phyloP scores from a whole-genome alignment of 257 asterid species.

The Galeopsis tetrahit region DNA sequence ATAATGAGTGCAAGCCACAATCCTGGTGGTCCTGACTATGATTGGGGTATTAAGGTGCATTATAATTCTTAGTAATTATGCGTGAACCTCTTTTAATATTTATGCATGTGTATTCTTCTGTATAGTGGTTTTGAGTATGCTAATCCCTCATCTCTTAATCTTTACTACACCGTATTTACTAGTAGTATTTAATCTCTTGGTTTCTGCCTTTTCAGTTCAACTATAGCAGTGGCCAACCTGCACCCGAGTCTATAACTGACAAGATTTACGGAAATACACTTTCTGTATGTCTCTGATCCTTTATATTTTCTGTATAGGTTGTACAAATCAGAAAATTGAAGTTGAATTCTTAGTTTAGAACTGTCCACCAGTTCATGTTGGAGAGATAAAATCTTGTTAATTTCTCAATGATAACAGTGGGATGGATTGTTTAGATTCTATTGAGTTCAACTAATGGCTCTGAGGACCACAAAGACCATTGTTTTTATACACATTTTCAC shows the following conservation, averaged over 20 bases:
- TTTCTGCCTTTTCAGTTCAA: conserved; percentile 70
- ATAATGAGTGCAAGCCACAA: conserved; percentile 99
- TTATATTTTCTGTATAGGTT: conserved; percentile 11
- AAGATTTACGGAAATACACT: conserved; percentile 95
- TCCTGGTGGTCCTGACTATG: conserved; percentile 98
- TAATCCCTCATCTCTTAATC: conserved; percentile 4
- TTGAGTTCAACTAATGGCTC: not conserved
- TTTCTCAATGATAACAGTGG: not conserved
- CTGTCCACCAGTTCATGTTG: not conserved
- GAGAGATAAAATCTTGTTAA: conserved; percentile 15
- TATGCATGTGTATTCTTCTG: not conserved
- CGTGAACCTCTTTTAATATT: not conserved
- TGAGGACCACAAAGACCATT: not conserved
- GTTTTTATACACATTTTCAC: conserved; percentile 1
- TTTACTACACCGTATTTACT: not conserved
- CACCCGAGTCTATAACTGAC: conserved; percentile 97
- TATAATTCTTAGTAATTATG: conserved; percentile 16
- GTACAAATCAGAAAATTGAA: not conserved
- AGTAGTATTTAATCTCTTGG: conserved; percentile 7
- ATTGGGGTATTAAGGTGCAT: conserved; percentile 98
- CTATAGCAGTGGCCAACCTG: conserved; percentile 99
- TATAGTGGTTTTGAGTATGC: not conserved
- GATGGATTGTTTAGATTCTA: not conserved
- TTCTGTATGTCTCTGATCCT: conserved; percentile 64
- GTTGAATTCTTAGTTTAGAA: not conserved